phyloP scores from a whole-genome alignment of 2,329 filamentous ascomycete genomes.

The Pseudogymnoascus sp. region DNA sequence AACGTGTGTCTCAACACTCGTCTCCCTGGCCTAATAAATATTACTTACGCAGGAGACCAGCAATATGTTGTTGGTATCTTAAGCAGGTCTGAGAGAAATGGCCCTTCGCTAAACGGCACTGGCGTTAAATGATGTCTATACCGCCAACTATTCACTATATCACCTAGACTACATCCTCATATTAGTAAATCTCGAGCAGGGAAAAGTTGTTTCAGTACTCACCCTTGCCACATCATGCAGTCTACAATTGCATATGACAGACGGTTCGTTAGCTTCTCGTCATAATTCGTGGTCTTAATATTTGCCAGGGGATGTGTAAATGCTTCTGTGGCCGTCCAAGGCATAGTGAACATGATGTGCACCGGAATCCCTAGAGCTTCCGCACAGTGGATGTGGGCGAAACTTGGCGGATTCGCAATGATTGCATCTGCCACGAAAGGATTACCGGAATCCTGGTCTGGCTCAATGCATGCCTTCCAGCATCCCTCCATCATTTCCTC shows the following conservation, averaged over 20 bases:
- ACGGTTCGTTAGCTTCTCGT: constrained; percentile 33
- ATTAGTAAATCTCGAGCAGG: not conserved
- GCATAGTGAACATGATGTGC: constrained; percentile 63
- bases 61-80: constrained; percentile 22
- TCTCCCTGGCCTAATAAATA: not conserved
- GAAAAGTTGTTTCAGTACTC: not conserved
- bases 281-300: constrained; percentile 29
- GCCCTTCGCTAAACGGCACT: constrained; percentile 31
- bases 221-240: constrained; percentile 41
- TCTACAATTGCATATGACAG: constrained; percentile 40
- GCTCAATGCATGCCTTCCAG: constrained; percentile 75
- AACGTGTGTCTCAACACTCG: not conserved
- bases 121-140: constrained; percentile 31
- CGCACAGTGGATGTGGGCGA: constrained; percentile 47
- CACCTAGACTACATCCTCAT: constrained; percentile 46
- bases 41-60: not conserved
- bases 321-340: constrained; percentile 37
- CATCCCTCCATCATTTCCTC: constrained; percentile 68
- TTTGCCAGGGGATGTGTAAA: constrained; percentile 44
- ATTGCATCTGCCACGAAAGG: constrained; percentile 25
- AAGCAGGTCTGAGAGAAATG: constrained; percentile 30
- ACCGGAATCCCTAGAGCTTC: constrained; percentile 51
- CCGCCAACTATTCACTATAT: constrained; percentile 50
- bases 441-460: constrained; percentile 18
- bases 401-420: constrained; percentile 23